Evolutionary conservation across 2,329 filamentous ascomycete species (phyloP).

Genomic region (Lasiodiplodia citricola): DNA sequence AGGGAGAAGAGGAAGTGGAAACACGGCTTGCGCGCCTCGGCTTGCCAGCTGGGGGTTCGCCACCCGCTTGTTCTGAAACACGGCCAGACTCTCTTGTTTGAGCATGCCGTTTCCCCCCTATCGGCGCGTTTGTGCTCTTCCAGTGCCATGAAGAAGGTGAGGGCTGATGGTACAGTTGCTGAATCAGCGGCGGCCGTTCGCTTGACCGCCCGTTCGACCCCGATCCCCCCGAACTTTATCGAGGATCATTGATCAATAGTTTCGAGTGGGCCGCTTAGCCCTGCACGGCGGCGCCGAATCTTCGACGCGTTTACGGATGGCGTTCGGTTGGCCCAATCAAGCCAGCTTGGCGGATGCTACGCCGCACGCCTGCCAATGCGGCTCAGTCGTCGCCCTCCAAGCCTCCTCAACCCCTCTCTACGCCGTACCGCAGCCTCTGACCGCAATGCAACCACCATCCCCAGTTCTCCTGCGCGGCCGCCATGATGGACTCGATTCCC

Average conservation of each 20-base stretch:
- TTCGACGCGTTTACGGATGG: slow-evolving; percentile 6
- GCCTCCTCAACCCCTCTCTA: not conserved
- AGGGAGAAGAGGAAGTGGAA: not conserved
- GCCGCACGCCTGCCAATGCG: slow-evolving; percentile 14
- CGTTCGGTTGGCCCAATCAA: not conserved
- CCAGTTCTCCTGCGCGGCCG: not conserved
- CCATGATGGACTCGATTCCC: slow-evolving; percentile 2
- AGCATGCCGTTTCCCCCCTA: not conserved
- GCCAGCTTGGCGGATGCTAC: slow-evolving; percentile 16
- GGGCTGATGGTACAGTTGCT: not conserved
- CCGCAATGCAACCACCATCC: not conserved
- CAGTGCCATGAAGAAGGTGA: not conserved
- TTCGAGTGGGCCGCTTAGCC: slow-evolving; percentile 10
- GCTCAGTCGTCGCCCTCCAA: not conserved
- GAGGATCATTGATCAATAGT: slow-evolving; percentile 5
- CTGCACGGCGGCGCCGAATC: not conserved
- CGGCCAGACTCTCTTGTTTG: not conserved
- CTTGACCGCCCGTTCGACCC: not conserved
- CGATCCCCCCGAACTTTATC: not conserved
- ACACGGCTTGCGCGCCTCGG: not conserved
- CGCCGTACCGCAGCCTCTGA: not conserved
- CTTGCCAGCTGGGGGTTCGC: not conserved
- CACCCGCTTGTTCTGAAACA: slow-evolving; percentile 2
- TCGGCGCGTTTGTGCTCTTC: not conserved
- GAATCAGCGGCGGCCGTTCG: not conserved